Evolutionary conservation across 1,284 basidiomycete species (phyloP).

Genomic region (Fomitopsis pinicola): DNA sequence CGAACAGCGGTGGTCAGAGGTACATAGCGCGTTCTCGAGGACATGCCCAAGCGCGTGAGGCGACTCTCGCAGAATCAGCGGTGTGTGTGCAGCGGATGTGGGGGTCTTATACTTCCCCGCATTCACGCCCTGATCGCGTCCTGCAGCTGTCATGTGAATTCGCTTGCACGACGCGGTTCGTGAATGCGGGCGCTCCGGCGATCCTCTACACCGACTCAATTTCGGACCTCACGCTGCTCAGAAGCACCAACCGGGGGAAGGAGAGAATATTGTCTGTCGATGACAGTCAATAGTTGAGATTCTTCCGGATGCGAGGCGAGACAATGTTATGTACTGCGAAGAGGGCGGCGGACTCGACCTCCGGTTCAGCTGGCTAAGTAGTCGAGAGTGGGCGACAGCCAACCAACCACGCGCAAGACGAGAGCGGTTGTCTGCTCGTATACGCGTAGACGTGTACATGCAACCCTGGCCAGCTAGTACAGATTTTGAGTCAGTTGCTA

Average conservation of each 20-base stretch:
- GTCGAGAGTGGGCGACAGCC: no score
- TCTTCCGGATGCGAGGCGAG: no score
- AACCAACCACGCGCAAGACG: no score
- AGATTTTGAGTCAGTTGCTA: no score
- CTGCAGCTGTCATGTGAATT: background rate
- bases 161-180: background rate
- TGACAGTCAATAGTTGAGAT: no score
- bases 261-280: no score
- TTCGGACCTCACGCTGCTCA: background rate
- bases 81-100: background rate
- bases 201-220: background rate
- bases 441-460: no score
- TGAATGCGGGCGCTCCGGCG: background rate
- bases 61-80: background rate
- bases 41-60: background rate
- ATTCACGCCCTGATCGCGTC: background rate
- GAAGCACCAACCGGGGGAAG: background rate
- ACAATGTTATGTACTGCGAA: no score
- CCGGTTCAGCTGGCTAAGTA: no score
- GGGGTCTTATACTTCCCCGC: background rate
- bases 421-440: no score
- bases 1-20: background rate
- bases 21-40: background rate
- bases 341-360: no score
- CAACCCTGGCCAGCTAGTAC: no score